phyloP scores from a whole-genome alignment of 768 basidiomycete genomes.

The Amanita fuliginea region DNA sequence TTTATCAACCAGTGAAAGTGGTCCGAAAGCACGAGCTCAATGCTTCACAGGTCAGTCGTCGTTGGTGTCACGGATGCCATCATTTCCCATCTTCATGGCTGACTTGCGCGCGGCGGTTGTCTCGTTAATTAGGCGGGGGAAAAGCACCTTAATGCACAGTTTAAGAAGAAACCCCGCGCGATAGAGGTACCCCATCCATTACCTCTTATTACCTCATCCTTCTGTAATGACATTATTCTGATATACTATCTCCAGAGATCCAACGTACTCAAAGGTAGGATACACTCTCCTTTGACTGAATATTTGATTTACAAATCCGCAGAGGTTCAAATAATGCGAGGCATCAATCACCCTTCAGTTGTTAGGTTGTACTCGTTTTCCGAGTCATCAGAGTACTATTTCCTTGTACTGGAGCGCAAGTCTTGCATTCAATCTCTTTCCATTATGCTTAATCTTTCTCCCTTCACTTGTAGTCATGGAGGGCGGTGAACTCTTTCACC shows the following conservation, averaged over 20 bases:
- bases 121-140: constrained; percentile 57
- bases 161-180: constrained; percentile 95
- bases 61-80: constrained; percentile 15
- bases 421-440: constrained; percentile 9
- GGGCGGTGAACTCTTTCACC: constrained; percentile 97
- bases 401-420: constrained; percentile 84
- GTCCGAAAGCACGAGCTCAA: constrained; percentile 91
- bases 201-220: constrained; percentile 7
- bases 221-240: constrained; percentile 15
- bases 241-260: constrained; percentile 56
- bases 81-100: constrained; percentile 12
- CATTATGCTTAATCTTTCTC: constrained; percentile 8
- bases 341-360: constrained; percentile 83
- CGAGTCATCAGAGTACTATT: constrained; percentile 90
- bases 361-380: constrained; percentile 88
- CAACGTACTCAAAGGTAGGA: constrained; percentile 26
- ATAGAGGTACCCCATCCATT: constrained; percentile 70
- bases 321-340: constrained; percentile 99
- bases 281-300: constrained; percentile 38
- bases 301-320: constrained; percentile 8
- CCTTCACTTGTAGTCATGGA: constrained; percentile 62
- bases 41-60: constrained; percentile 71
- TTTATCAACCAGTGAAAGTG: constrained; percentile 63
- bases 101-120: constrained; percentile 21
- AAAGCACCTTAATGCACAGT: constrained; percentile 86